Evolutionary conservation across 345 rosid genomes (phyloP).

Genomic region (Pistacia vera): DNA sequence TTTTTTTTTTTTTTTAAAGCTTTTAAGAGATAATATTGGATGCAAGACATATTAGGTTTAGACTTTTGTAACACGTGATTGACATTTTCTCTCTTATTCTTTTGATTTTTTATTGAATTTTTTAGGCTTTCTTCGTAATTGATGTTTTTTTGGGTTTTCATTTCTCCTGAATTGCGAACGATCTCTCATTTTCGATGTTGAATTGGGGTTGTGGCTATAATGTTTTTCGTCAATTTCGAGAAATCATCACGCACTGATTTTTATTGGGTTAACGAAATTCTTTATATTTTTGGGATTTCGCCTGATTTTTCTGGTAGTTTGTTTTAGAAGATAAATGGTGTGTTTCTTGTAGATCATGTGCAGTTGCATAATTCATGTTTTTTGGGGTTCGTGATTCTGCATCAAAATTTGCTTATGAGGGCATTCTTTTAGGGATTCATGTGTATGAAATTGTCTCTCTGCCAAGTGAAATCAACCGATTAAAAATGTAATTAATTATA

Average conservation of each 20-base stretch:
- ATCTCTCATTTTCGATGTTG: not conserved
- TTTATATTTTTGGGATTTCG: not conserved
- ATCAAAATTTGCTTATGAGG: conserved; percentile 6
- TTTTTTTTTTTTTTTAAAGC: too few species aligned
- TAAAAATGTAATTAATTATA: too few species aligned
- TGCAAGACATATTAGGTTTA: too few species aligned
- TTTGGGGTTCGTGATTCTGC: not conserved
- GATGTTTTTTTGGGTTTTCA: not conserved
- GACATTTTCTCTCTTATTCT: not conserved
- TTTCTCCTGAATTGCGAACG: not conserved
- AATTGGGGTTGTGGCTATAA: not conserved
- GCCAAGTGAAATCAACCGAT: not conserved
- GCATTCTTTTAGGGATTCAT: conserved; percentile 10
- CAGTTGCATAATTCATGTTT: not conserved
- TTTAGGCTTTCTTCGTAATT: not conserved
- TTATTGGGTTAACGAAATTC: not conserved
- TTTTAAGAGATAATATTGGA: too few species aligned
- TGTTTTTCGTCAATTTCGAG: not conserved
- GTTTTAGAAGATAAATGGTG: not conserved
- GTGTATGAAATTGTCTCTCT: not conserved
- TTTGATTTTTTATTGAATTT: too few species aligned
- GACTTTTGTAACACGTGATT: too few species aligned
- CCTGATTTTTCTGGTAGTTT: not conserved
- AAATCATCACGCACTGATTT: not conserved
- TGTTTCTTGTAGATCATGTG: not conserved